Conservation (phyloP, 768 basidiomycete genomes). For the Panaeolus cyanescens region DNA sequence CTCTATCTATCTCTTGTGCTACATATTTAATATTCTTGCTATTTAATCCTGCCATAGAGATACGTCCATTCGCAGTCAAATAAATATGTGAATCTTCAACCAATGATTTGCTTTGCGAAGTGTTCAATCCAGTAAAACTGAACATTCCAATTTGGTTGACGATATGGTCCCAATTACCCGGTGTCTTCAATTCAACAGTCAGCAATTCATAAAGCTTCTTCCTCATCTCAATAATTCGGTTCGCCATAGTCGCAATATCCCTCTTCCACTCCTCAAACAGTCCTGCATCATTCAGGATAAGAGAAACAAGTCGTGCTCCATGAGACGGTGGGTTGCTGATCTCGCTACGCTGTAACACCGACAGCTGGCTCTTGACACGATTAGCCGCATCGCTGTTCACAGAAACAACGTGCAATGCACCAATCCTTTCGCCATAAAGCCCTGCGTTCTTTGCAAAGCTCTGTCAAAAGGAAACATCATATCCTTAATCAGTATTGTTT, state of each 20-base stretch:
- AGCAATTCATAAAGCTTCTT: conserved; percentile 72
- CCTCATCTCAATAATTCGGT: conserved; percentile 92
- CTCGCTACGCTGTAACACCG: conserved; percentile 89
- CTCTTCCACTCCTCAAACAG: conserved; percentile 88
- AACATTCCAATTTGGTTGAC: conserved; percentile 97
- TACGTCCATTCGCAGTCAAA: conserved; percentile 84
- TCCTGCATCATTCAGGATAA: conserved; percentile 74
- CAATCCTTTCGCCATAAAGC: conserved; percentile 91
- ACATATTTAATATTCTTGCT: conserved; percentile 75
- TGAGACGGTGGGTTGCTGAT: conserved; percentile 95
- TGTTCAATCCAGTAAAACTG: conserved; percentile 85
- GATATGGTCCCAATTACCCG: conserved; percentile 96
- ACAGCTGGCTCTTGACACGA: conserved; percentile 83
- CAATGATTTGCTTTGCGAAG: conserved; percentile 65
- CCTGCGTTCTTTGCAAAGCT: conserved; percentile 98
- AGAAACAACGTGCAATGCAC: conserved; percentile 87
- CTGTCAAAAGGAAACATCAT: conserved; percentile 35
- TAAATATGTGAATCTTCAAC: conserved; percentile 80
- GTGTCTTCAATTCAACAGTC: conserved; percentile 79
- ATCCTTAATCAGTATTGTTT: background rate
- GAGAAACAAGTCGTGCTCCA: conserved; percentile 83
- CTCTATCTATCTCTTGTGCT: conserved; percentile 69
- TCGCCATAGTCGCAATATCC: conserved; percentile 92
- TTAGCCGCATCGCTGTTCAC: conserved; percentile 63
- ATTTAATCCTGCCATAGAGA: conserved; percentile 95